Conservation (phyloP, 1,139 yeast genomes). For the Lodderomyces jiufengensis region DNA sequence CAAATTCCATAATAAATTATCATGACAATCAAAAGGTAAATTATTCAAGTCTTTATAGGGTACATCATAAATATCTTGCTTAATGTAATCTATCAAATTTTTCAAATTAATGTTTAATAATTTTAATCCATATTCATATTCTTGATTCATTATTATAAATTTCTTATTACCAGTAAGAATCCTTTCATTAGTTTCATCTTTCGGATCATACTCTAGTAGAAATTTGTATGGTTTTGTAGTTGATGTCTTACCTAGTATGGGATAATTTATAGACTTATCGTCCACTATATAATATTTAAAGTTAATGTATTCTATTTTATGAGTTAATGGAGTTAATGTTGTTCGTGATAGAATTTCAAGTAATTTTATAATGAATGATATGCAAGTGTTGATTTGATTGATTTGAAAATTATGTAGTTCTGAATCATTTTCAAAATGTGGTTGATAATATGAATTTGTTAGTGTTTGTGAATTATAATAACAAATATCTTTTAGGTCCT, state of each 20-base stretch:
- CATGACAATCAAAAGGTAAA: slow-evolving; percentile 39
- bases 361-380: slow-evolving; percentile 29
- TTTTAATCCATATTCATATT: slow-evolving; percentile 33
- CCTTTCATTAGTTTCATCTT: slow-evolving; percentile 19
- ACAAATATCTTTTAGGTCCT: slow-evolving; percentile 28
- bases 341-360: slow-evolving; percentile 23
- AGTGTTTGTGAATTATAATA: slow-evolving; percentile 21
- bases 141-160: slow-evolving; percentile 19
- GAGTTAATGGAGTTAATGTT: slow-evolving; percentile 26
- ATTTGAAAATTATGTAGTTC: slow-evolving; percentile 15
- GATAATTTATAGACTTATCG: slow-evolving; percentile 17
- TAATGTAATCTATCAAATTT: slow-evolving; percentile 23
- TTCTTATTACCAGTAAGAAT: slow-evolving; percentile 12
- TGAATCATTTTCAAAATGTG: slow-evolving; percentile 8
- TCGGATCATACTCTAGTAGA: slow-evolving; percentile 29
- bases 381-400: slow-evolving; percentile 30
- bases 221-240: slow-evolving; percentile 11
- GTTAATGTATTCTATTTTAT: slow-evolving; percentile 25
- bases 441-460: slow-evolving; percentile 14
- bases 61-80: slow-evolving; percentile 17
- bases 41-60: slow-evolving; percentile 9
- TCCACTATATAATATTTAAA: slow-evolving; percentile 27
- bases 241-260: slow-evolving; percentile 9
- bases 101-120: slow-evolving; percentile 33
- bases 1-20: slow-evolving; percentile 42